phyloP scores from a whole-genome alignment of 192 early-diverging fungal genomes.

The Funneliformis geosporum region DNA sequence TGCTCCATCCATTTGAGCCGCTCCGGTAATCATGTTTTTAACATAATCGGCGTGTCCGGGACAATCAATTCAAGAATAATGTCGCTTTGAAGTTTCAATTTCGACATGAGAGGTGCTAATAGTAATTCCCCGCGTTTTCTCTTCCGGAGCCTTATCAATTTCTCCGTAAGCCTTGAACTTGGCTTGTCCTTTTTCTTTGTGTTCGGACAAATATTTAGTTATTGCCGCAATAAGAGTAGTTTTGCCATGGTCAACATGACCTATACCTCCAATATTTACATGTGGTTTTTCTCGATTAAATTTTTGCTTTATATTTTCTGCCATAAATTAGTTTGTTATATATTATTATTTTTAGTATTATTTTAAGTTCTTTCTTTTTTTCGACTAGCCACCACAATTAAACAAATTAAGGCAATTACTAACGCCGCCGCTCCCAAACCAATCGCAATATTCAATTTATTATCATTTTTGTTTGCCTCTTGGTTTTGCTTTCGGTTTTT shows the following conservation, averaged over 20 bases:
- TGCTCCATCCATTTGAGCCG: constrained; percentile 95
- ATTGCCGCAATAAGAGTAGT: constrained; percentile 97
- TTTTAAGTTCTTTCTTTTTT: no score
- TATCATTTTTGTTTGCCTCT: no score
- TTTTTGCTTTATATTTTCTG: constrained; percentile 60
- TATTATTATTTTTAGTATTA: no score
- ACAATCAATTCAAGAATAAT: constrained; percentile 97
- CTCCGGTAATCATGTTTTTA: constrained; percentile 99
- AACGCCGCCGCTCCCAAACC: no score
- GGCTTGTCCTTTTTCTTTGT: no score
- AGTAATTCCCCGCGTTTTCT: constrained; percentile 96
- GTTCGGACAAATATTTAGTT: no score
- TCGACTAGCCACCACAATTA: no score
- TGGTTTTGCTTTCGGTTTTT: no score
- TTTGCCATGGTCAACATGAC: constrained; percentile 99
- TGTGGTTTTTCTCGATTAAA: constrained; percentile 89
- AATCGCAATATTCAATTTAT: no score
- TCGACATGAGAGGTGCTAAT: constrained; percentile 95
- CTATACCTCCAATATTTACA: constrained; percentile 97
- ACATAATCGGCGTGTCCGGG: constrained; percentile 99
- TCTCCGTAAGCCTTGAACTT: constrained; percentile 93
- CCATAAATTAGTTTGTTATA: not conserved
- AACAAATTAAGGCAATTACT: no score
- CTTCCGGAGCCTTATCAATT: constrained; percentile 97
- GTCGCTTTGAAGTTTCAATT: constrained; percentile 86